Evolutionary conservation across 2,329 filamentous ascomycete species (phyloP), one percentile per base, ranked within the genome.

Genomic region (Pyrenophora tritici-repentis): DNA sequence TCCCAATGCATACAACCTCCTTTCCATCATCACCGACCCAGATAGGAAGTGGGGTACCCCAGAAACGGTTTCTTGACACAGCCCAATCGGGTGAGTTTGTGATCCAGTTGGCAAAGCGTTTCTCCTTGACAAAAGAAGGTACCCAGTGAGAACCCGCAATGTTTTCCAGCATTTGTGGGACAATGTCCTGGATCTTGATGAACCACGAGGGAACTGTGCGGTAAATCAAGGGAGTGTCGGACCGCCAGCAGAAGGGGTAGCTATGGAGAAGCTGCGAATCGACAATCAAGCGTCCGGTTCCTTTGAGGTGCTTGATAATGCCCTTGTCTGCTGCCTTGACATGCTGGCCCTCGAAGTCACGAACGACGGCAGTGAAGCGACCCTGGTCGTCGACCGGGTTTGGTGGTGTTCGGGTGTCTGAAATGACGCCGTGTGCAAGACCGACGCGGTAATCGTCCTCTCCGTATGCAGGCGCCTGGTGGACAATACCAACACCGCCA

Each of bases 151-250:
- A 94, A 12, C 84, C 83, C 67, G 96, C 88, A 53, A 97, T 92
- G 61, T 93, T 94, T 64, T 90, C 81, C n/a, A 97, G 80, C 87
- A 97, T 93, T 59, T 92, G 79, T 1, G 91, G 91, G 43, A 96
- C 85, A 62, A 91, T 88, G 52, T 89, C 84, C 14, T 87, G 84
- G 39, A 97, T 90, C 73, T 90, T 90, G 66, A 97, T 88, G 72
- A 97, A 97, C 93, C 93, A 97, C 1, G 91, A 91, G 7, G 92
- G 90, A 14, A 97, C 91, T 20, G 93, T 91, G 59, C 89, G 86
- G 76, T 96, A 94, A 64, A 97, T 96, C 56, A 97, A 81, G 24
- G 91, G 93, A 0, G 90, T 97, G 70, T 97, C 93, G n/a, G 91
- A 96, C 54, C 93, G 86, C 77, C 89, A 91, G 74, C 93, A 97